A percentile compares a stretch with the other conserved stretches of the same genome.
phyloP scores from a whole-genome alignment of 2,329 filamentous ascomycete genomes.

The Elsinoe perseae region DNA sequence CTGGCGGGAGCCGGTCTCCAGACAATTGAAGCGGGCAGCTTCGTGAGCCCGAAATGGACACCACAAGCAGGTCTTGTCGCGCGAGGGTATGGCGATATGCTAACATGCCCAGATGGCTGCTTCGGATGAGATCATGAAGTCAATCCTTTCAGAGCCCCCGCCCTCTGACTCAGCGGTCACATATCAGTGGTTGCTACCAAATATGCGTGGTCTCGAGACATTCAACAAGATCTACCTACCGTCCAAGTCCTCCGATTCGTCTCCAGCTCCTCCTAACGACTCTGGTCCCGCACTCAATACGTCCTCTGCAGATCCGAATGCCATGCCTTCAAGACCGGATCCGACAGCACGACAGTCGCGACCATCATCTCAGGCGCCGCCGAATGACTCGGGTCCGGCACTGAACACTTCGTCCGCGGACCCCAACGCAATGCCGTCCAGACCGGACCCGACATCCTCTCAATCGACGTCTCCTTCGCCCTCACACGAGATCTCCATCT shows the following conservation, averaged over 20 bases:
- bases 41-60: conserved; percentile 77
- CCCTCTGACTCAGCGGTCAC: conserved; percentile 50
- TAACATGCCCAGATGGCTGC: conserved; percentile 59
- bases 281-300: conserved; percentile 36
- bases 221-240: conserved; percentile 47
- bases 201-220: conserved; percentile 62
- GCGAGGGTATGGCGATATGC: not conserved
- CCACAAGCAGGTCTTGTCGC: conserved; percentile 54
- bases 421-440: conserved; percentile 36
- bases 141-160: conserved; percentile 54
- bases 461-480: conserved; percentile 56
- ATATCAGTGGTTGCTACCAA: conserved; percentile 76
- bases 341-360: conserved; percentile 37
- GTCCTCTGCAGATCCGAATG: conserved; percentile 37
- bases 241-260: conserved; percentile 33
- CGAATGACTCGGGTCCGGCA: conserved; percentile 31
- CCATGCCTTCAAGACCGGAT: conserved; percentile 33
- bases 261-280: conserved; percentile 31
- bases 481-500: conserved; percentile 61
- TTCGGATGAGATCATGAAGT: conserved; percentile 64
- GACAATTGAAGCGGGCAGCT: conserved; percentile 73
- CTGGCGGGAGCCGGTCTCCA: conserved; percentile 60
- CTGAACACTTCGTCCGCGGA: conserved; percentile 37
- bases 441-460: conserved; percentile 22
- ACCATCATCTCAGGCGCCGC: conserved; percentile 25